Evolutionary conservation across 2,329 filamentous ascomycete genomes (phyloP).

Genomic region (Hymenotorrendiella dingleyae): DNA sequence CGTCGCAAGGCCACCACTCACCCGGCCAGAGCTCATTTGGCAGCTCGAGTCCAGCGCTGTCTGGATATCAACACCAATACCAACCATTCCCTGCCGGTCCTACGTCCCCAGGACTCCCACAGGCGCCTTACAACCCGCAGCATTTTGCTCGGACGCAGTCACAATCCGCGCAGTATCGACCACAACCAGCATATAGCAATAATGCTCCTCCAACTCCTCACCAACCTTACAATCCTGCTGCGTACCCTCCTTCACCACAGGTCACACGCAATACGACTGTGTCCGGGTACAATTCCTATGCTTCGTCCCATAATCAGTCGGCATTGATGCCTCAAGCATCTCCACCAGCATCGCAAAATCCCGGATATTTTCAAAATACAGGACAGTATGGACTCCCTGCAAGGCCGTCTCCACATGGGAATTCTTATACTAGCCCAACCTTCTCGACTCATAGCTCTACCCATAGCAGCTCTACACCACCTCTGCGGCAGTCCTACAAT

Average conservation of each 20-base stretch:
- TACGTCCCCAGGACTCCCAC: slow-evolving; percentile 32
- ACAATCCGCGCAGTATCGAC: slow-evolving; percentile 38
- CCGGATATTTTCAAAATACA: slow-evolving; percentile 22
- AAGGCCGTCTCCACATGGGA: slow-evolving; percentile 22
- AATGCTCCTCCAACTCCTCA: slow-evolving; percentile 45
- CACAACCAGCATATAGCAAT: slow-evolving; percentile 46
- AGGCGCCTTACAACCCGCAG: slow-evolving; percentile 55
- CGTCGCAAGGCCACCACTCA: slow-evolving; percentile 22
- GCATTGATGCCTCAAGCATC: slow-evolving; percentile 36
- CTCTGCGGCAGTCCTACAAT: slow-evolving; percentile 23
- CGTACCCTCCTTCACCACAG: slow-evolving; percentile 38
- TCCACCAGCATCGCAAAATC: slow-evolving; percentile 38
- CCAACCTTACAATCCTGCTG: slow-evolving; percentile 62
- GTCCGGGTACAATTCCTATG: slow-evolving; percentile 50
- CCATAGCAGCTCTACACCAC: slow-evolving; percentile 21
- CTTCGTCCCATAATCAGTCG: slow-evolving; percentile 29
- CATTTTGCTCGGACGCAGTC: slow-evolving; percentile 43
- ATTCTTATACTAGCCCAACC: slow-evolving; percentile 19
- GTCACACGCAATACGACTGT: slow-evolving; percentile 50
- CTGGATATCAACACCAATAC: slow-evolving; percentile 47
- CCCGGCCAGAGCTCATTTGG: slow-evolving; percentile 24
- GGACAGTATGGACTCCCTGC: slow-evolving; percentile 17
- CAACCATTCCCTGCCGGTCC: slow-evolving; percentile 36
- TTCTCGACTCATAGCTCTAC: slow-evolving; percentile 23
- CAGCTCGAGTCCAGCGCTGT: slow-evolving; percentile 29